These are phyloP conservation scores for Lodderomyces parapsilosis DNA, from an alignment of 1,139 yeast genomes.

Conservation along the genomic window DNA sequence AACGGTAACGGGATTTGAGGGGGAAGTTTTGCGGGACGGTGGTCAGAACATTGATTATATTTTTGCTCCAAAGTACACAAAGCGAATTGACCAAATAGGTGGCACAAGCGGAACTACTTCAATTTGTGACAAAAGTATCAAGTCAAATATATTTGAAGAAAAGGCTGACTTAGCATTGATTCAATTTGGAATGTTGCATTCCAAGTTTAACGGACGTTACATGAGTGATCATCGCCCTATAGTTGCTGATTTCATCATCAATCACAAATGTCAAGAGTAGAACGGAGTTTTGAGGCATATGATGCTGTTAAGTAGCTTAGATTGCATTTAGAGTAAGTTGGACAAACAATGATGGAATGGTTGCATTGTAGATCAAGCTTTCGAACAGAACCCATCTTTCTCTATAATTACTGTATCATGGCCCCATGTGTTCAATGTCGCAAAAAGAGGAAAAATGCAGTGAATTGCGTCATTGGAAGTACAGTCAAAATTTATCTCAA, in stretches of 20 bases:
- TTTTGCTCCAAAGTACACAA: constrained; percentile 38
- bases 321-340: too few species aligned
- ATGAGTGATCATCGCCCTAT: constrained; percentile 59
- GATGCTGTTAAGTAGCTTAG: too few species aligned
- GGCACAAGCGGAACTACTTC: not conserved
- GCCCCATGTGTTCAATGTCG: not conserved
- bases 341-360: too few species aligned
- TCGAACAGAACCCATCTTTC: too few species aligned
- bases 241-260: constrained; percentile 39
- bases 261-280: not conserved
- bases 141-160: constrained; percentile 7
- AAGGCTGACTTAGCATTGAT: constrained; percentile 21
- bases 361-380: too few species aligned
- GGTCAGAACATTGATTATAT: constrained; percentile 51
- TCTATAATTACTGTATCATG: too few species aligned
- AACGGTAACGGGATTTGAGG: constrained; percentile 53
- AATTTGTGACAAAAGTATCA: constrained; percentile 16
- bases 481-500: not conserved
- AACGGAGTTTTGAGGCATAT: too few species aligned
- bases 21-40: constrained; percentile 26
- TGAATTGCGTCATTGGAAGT: not conserved
- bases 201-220: constrained; percentile 41
- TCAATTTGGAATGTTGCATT: constrained; percentile 47
- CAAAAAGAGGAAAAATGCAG: too few species aligned
- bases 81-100: constrained; percentile 19